Percentiles rank a stretch among this genome's conserved stretches.
Evolutionary conservation across 2,329 filamentous ascomycete species (phyloP).

Genomic region (Pseudogymnoascus sp.): DNA sequence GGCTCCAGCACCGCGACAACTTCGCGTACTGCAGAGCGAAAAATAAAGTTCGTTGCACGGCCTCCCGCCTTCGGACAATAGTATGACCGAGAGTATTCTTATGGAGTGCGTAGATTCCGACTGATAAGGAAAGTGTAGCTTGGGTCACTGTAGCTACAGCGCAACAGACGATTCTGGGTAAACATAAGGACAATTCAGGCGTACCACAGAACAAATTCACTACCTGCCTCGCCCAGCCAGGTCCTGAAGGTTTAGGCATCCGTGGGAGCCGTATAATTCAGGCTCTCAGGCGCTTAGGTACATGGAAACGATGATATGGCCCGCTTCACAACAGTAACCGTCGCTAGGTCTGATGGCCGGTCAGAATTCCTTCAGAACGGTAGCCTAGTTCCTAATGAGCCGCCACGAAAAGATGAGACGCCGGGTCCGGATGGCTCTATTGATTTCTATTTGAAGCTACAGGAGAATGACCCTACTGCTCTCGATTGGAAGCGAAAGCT

Average conservation of each 20-base stretch:
- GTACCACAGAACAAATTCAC: background rate
- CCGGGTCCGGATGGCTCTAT: constrained; percentile 44
- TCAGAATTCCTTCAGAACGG: constrained; percentile 18
- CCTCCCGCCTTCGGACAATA: background rate
- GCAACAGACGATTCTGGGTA: background rate
- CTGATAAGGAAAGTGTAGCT: background rate
- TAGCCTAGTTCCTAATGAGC: constrained; percentile 29
- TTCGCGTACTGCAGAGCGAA: background rate
- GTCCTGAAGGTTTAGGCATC: background rate
- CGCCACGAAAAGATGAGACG: constrained; percentile 37
- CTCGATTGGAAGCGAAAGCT: constrained; percentile 51
- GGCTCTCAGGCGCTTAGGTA: background rate
- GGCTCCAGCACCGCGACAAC: background rate
- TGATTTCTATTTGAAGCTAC: constrained; percentile 46
- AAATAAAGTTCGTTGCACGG: background rate
- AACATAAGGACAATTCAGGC: background rate
- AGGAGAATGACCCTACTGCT: constrained; percentile 42
- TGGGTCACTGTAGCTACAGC: background rate
- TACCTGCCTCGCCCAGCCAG: background rate
- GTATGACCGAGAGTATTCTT: background rate
- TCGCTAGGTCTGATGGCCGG: constrained; percentile 23
- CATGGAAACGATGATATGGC: constrained; percentile 6
- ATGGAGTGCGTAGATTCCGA: background rate
- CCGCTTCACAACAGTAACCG: constrained; percentile 1
- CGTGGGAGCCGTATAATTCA: background rate